Evolutionary conservation across 2,329 filamentous ascomycete species (phyloP), one percentile per base, ranked within the genome.

Genomic region (Beauveria caledonica): DNA sequence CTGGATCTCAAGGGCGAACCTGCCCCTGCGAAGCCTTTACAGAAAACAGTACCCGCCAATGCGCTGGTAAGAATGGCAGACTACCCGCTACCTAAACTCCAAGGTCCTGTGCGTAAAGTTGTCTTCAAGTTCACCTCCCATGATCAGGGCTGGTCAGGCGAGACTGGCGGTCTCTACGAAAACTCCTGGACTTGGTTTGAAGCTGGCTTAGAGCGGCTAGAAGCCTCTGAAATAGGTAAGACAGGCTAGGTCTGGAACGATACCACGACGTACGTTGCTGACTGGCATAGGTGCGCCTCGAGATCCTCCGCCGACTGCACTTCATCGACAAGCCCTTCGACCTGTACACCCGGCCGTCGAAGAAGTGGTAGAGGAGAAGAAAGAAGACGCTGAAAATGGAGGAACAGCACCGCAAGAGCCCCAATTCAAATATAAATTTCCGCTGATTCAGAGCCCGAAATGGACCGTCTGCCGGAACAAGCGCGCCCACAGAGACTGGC

Each of bases 181-280:
- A 73, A 70, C 2, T 82, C 84, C 0, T 85, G 73, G 71, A 84
- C 84, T 0, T 88, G 85, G 85, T 86, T 86, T 62, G 84, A 86
- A 60, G 82, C 78, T 17, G 85, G 85, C 0, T 68, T 85, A 17
- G 85, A 87, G 69, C 76, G 76, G 3, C 80, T 83, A 52, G 79
- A 80, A 49, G 73, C 73, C 21, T 66, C 65, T 17, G 65, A 65
- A 13, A 62, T 56, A 6, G 72, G 72, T 73, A 63, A 65, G 72
- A 52, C 11, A 50, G 9, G 23, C 23, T 13, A 17, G 6, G 25
- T 5, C 7, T 29, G 7, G 13, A 48, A 19, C 23, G 0, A 36
- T 13, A 19, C 10, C 17, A 13, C 19, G 17, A 11, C 1, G 2
- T 23, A 13, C 11, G 6, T 45, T 48, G 21, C 48, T 52, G 9